phyloP scores from a whole-genome alignment of 2,329 filamentous ascomycete species.

The Scedosporium apiospermum region DNA sequence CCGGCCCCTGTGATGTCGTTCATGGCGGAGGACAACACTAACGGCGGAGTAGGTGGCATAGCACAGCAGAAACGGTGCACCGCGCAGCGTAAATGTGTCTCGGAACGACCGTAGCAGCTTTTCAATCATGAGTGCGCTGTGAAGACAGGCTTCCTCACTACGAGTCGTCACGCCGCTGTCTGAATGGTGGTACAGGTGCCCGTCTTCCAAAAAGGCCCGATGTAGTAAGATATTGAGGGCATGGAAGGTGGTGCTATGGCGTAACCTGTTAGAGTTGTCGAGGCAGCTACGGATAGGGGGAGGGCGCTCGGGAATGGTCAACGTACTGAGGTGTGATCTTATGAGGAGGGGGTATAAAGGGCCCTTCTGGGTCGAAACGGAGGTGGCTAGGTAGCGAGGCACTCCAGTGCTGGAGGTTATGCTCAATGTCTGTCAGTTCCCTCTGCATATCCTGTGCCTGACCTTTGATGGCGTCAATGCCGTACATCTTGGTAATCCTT shows the following conservation, averaged over 20 bases:
- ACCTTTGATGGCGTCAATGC: slow-evolving; percentile 5
- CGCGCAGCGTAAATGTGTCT: slow-evolving; percentile 26
- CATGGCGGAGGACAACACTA: slow-evolving; percentile 21
- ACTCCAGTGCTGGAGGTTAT: slow-evolving; percentile 6
- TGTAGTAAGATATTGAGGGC: slow-evolving; percentile 33
- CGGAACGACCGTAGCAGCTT: slow-evolving; percentile 26
- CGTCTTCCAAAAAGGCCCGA: slow-evolving; percentile 29
- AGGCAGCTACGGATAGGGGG: slow-evolving; percentile 1
- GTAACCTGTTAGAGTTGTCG: neutral
- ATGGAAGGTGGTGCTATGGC: slow-evolving; percentile 23
- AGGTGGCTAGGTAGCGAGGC: slow-evolving; percentile 7
- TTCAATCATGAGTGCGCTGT: slow-evolving; percentile 25
- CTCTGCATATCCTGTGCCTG: neutral
- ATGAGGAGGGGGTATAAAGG: slow-evolving; percentile 9
- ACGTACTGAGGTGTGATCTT: slow-evolving; percentile 10
- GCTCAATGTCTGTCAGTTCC: slow-evolving; percentile 7
- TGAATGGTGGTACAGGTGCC: slow-evolving; percentile 19
- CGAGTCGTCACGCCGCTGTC: slow-evolving; percentile 16
- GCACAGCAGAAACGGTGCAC: slow-evolving; percentile 29
- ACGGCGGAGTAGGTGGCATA: slow-evolving; percentile 29
- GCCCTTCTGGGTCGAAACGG: slow-evolving; percentile 12
- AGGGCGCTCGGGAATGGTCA: neutral
- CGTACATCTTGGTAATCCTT: slow-evolving; percentile 8
- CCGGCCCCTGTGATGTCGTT: slow-evolving; percentile 18
- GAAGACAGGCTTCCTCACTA: slow-evolving; percentile 19